Conservation (phyloP, 139 green algal species). For the Chlorella vulgaris region DNA sequence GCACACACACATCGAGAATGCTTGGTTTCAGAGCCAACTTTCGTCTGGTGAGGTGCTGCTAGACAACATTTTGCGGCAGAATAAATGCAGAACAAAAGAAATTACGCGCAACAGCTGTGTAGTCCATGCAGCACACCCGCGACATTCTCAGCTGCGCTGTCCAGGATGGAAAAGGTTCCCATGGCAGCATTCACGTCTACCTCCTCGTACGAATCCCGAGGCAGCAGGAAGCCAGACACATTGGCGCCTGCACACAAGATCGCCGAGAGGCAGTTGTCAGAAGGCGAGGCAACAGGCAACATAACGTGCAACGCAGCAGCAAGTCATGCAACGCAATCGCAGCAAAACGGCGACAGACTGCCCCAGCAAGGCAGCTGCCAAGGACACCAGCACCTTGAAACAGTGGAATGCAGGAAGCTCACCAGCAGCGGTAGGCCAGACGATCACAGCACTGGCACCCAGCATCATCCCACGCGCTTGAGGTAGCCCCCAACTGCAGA, state of each 20-base stretch:
- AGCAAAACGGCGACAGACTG: too few species aligned
- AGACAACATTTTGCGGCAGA: too few species aligned
- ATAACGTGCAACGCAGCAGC: neutral
- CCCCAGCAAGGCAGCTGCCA: too few species aligned
- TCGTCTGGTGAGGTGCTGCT: too few species aligned
- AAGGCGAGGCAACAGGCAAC: neutral
- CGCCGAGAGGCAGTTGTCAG: neutral
- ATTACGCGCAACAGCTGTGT: neutral
- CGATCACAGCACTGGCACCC: neutral
- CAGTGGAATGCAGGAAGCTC: too few species aligned
- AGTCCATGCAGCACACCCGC: neutral
- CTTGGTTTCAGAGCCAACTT: neutral
- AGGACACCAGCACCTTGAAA: neutral
- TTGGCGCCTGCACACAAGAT: constrained; percentile 1
- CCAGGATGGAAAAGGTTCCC: neutral
- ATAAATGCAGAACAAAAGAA: too few species aligned
- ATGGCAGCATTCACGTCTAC: neutral
- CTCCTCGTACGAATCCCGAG: neutral
- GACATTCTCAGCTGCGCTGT: neutral
- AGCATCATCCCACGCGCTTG: neutral
- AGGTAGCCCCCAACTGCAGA: neutral
- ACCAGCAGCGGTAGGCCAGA: neutral
- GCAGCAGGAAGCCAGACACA: constrained; percentile 9
- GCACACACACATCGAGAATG: too few species aligned
- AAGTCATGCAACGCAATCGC: too few species aligned